Base-by-base conservation (phyloP, 1,139 yeast genomes). In the Arxiozyma slooffiae region DNA sequence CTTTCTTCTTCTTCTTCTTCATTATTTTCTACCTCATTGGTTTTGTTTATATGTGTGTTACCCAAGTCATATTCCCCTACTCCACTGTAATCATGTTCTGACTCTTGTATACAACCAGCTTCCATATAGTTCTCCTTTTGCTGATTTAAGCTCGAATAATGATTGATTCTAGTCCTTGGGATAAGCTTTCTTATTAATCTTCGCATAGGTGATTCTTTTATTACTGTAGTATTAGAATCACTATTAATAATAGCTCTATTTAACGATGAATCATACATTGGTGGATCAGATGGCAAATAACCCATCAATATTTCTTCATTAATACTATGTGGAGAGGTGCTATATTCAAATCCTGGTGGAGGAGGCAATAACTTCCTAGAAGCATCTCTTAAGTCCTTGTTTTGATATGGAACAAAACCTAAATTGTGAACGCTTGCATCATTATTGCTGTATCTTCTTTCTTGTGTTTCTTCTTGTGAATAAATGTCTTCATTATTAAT, bases 201-300 rank as follows among this genome's bases (percentile, higher is more conserved):
- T n/a, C 26, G 30, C 23, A 43, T 43, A 40, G 50, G 38, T 30
- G 45, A 42, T 21, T 42, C 45, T 20, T 34, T 23, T 22, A 26
- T 34, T 3, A 17, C 17, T 9, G 40, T 41, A 17, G 20, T 38
- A 38, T 37, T 43, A 26, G 38, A 49, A 7, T 39, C 44, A 44
- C 54, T 63, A 34, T 61, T 66, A 24, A 44, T 36, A 46, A 16
- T 8, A 21, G 18, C 23, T 20, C 26, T 34, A 21, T 34, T 18
- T 34, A 34, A 42, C 16, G 45, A 30, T 16, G 45, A 34, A 30
- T 21, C 43, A 21, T 70, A 70, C 2, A 54, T 57, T 14, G 74
- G 74, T 16, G 74, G 74, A 23, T 68, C 67, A 20, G 57, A 55
- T 0, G 73, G 71, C 36, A 67, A 58, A 16, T 63, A 57, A 46